Evolutionary conservation across 805 yeast genomes (phyloP).

Genomic region (Candida palmyrensis): DNA sequence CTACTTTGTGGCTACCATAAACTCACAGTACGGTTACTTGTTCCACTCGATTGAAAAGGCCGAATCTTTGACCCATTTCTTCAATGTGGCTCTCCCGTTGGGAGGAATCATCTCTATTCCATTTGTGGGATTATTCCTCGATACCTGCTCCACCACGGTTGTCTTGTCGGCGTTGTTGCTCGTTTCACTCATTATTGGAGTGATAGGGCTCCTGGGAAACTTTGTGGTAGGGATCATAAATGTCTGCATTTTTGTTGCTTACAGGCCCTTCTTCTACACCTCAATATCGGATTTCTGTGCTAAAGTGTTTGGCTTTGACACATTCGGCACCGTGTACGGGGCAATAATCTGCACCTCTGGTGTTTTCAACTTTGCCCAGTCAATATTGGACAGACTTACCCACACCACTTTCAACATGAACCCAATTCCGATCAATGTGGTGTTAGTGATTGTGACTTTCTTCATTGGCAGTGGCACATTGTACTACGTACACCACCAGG

Average conservation of each 20-base stretch:
- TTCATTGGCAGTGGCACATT: conserved; percentile 41
- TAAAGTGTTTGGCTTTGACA: conserved; percentile 58
- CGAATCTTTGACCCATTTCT: conserved; percentile 38
- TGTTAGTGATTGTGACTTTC: conserved; percentile 34
- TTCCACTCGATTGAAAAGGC: conserved; percentile 35
- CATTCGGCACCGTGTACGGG: conserved; percentile 59
- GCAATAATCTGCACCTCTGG: conserved; percentile 51
- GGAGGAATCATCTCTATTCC: conserved; percentile 55
- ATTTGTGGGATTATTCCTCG: conserved; percentile 48
- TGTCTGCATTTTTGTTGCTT: conserved; percentile 44
- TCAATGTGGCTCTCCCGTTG: conserved; percentile 50
- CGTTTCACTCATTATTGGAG: conserved; percentile 42
- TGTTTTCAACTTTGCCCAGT: conserved; percentile 43
- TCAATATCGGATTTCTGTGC: conserved; percentile 54
- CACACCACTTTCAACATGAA: conserved; percentile 51
- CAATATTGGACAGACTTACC: conserved; percentile 42
- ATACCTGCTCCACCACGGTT: conserved; percentile 41
- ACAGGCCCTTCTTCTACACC: conserved; percentile 57
- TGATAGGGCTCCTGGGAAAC: conserved; percentile 42
- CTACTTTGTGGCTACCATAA: conserved; percentile 55
- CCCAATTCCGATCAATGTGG: conserved; percentile 46
- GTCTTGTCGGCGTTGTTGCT: conserved; percentile 37
- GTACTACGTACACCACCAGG: conserved; percentile 26
- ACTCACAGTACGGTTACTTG: conserved; percentile 48
- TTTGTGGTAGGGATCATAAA: conserved; percentile 39